Base-by-base conservation (phyloP, 1,284 basidiomycete genomes). In the Athelia psychrophila region DNA sequence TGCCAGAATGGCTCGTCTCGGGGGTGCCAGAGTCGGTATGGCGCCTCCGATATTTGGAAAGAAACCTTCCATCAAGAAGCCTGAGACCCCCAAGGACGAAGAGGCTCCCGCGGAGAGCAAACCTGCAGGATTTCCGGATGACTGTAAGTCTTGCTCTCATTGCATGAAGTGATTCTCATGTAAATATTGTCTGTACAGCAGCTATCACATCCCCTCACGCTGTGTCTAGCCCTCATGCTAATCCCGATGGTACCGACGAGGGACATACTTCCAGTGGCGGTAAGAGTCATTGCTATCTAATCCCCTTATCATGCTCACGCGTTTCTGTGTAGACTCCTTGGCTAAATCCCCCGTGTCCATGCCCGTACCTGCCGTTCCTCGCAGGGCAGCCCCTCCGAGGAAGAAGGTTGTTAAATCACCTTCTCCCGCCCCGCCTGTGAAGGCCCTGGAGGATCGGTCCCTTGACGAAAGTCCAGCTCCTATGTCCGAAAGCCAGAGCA, bases 1-100 rank as follows among this genome's bases (percentile, higher is more conserved):
- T 25, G 92, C 88, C 25, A 80, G 92, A 52, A 94, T 95, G 92
- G 93, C 91, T 51, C 86, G 87, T 59, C 79, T 94, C 12, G 94
- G 91, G 25, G 94, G 91, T 33, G 84, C 92, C 42, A 81, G 89
- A 56, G 79, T 95, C 35, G 93, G 93, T 3, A 88, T 92, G 86
- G 80, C 71, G 0, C 83, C 84, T 2, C 86, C 86, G 38, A 71
- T 85, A 48, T 82, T 87, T 68, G 82, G 80, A 9, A 75, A 71
- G 58, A 81, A 82, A 59, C 79, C 82, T 15, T 65, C 60, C 49
- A 66, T 67, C 60, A 83, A 77, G 70, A 78, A 71, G 55, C 56
- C 68, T 50, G 66, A 67, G 20, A 52, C 55, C 2, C 56, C 56
- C 23, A 65, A 67, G 51, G 64, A 60, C n/a, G 54, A 59, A 25